Evolutionary conservation across 164 flowering plant genomes (phyloP).

Genomic region (Kalanchoe fedtschenkoi): DNA sequence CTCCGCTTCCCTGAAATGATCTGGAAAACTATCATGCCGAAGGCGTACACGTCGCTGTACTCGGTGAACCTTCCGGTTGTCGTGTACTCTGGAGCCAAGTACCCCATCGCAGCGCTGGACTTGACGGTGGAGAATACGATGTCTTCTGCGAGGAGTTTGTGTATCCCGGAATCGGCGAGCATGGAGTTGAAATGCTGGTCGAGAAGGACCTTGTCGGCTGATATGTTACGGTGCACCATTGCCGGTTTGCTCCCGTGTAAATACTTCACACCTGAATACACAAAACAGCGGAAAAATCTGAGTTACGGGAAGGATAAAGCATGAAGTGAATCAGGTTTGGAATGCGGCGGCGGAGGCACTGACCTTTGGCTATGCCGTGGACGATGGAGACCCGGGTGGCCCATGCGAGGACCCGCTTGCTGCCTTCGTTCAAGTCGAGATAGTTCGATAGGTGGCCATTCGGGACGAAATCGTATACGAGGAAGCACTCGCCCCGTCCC

Average conservation of each 20-base stretch:
- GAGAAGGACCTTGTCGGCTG: constrained; percentile 79
- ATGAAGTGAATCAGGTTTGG: neutral
- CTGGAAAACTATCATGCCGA: constrained; percentile 71
- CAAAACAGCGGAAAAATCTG: neutral
- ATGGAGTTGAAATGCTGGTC: constrained; percentile 54
- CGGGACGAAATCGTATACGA: constrained; percentile 67
- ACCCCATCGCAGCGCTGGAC: constrained; percentile 95
- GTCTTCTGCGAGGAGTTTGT: constrained; percentile 81
- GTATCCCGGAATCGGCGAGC: constrained; percentile 66
- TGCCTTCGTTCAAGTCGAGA: constrained; percentile 49
- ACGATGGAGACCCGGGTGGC: constrained; percentile 65
- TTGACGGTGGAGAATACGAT: constrained; percentile 79
- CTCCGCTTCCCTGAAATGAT: constrained; percentile 58
- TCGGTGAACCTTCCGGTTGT: constrained; percentile 81
- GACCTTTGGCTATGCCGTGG: constrained; percentile 85
- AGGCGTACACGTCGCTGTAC: constrained; percentile 83
- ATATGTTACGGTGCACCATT: constrained; percentile 71
- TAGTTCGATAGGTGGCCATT: constrained; percentile 63
- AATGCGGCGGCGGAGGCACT: no score
- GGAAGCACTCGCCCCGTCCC: constrained; percentile 89
- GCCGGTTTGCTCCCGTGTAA: constrained; percentile 50
- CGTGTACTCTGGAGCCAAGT: constrained; percentile 90
- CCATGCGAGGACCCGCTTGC: constrained; percentile 64
- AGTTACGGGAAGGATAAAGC: neutral
- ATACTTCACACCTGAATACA: constrained; percentile 58